Percentiles rank a stretch among this genome's conserved stretches.
phyloP scores from a whole-genome alignment of 345 rosid species.

The Lumnitzera racemosa region DNA sequence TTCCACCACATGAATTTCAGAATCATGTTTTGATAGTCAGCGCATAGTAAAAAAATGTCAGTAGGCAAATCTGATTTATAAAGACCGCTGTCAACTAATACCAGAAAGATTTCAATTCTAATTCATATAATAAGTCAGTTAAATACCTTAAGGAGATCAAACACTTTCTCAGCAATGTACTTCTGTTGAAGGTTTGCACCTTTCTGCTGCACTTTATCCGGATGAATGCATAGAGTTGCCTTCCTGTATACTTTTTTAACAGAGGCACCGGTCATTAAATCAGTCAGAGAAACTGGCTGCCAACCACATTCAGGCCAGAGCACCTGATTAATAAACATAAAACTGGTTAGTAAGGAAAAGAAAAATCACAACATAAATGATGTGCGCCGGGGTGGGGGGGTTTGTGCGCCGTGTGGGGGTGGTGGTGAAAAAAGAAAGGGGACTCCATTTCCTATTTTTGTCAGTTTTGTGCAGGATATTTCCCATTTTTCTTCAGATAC shows the following conservation, averaged over 20 bases:
- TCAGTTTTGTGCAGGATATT: no score
- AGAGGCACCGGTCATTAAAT: conserved; percentile 30
- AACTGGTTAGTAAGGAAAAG: background rate
- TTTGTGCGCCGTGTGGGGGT: no score
- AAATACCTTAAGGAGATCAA: conserved; percentile 42
- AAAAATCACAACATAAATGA: background rate
- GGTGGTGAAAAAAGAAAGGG: no score
- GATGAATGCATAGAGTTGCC: conserved; percentile 42
- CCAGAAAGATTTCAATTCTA: background rate
- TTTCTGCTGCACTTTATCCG: conserved; percentile 52
- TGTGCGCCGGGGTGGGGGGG: no score
- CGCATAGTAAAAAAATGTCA: no score
- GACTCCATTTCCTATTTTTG: no score
- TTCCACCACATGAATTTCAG: no score
- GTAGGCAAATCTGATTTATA: no score
- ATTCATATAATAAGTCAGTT: background rate
- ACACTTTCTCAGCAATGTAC: conserved; percentile 40
- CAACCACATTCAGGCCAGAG: conserved; percentile 50
- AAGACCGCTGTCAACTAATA: no score
- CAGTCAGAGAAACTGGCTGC: conserved; percentile 49
- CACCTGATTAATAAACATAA: conserved; percentile 19
- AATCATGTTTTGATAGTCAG: no score
- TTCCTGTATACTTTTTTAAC: conserved; percentile 41
- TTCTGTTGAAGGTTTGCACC: conserved; percentile 50
- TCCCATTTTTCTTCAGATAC: no score